These are phyloP conservation scores for Capsella rubella DNA, from an alignment of 441 rosid genomes.

Conservation along the genomic window DNA sequence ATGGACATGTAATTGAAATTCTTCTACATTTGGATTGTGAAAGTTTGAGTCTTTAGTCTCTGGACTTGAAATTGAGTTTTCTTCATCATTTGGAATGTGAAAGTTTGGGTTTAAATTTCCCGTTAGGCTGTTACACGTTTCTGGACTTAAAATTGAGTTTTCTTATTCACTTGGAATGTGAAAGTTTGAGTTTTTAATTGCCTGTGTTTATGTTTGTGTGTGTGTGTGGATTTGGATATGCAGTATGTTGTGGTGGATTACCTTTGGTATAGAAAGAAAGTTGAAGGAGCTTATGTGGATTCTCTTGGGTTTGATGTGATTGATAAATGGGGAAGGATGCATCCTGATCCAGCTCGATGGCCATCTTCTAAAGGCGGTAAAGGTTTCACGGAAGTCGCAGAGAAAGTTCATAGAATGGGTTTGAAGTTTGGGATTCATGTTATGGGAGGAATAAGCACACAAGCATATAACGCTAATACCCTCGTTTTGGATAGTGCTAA, in stretches of 20 bases:
- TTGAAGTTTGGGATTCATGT: constrained; percentile 97
- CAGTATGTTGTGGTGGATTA: constrained; percentile 97
- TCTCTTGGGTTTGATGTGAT: constrained; percentile 89
- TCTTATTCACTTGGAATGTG: constrained; percentile 10
- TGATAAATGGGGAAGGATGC: constrained; percentile 94
- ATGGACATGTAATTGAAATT: too few species aligned
- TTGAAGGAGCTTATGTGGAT: constrained; percentile 70
- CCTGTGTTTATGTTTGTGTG: not conserved
- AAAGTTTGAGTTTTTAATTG: constrained; percentile 2
- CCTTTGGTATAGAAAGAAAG: constrained; percentile 93
- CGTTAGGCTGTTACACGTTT: too few species aligned
- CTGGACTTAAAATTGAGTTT: not conserved
- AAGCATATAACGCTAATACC: constrained; percentile 80
- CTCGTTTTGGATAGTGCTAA: constrained; percentile 64
- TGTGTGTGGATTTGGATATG: constrained; percentile 27
- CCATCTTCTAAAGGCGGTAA: constrained; percentile 81
- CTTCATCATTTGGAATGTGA: not conserved
- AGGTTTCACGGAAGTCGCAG: constrained; percentile 83
- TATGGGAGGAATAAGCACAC: constrained; percentile 94
- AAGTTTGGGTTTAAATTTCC: too few species aligned
- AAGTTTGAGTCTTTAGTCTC: too few species aligned
- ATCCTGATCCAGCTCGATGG: constrained; percentile 86
- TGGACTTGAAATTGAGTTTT: not conserved
- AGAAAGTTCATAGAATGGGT: constrained; percentile 80
- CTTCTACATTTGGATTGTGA: too few species aligned